Base-by-base conservation (phyloP, 495 filamentous ascomycete species). In the Annulohypoxylon maeteangense region DNA sequence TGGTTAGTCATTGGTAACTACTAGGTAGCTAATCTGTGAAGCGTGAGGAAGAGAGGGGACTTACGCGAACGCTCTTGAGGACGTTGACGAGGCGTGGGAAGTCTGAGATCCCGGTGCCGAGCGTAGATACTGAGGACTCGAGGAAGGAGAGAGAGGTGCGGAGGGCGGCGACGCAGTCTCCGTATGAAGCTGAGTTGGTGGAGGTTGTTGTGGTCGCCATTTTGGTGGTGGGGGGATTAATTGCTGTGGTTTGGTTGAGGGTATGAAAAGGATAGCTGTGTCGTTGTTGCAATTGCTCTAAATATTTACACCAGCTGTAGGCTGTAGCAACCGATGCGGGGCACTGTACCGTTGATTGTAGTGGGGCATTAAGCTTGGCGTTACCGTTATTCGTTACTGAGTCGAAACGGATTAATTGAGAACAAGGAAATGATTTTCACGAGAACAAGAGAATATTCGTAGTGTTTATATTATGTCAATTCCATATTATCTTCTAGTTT, bases 91-190 rank as follows among this genome's bases (percentile, higher is more conserved):
- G 78, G 12, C 83, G 83, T 11, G 82, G 83, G 48, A 81, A 83
- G 76, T 86, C 83, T 44, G 79, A 65, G 16, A 85, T 78, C 62
- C 82, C 83, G 65, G 57, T 67, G 56, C 75, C 81, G 56, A 85
- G 80, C 7, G 81, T 84, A 8, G 71, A 65, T 12, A 85, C 82
- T 8, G 83, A 86, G 25, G 82, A 84, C 63, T 83, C 81, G 78
- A 86, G 83, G 77, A 80, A 82, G 61, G 80, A 82, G 68, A 86
- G 83, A 5, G 83, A 86, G 34, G 80, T 81, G 70, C 82, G 83
- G 38, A 85, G 78, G 29, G 81, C 81, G 60, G 79, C 59, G 23
- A 84, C 83, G 78, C 82, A 84, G 73, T 82, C 81, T 55, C 61
- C 67, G 79, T 83, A 85, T 34, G 78, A 74, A 16, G 78, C 74